A percentile compares a stretch with the other conserved stretches of the same genome.
Evolutionary conservation across 371 early-diverging fungal genomes (phyloP).

Genomic region (Rhizopus sp.): DNA sequence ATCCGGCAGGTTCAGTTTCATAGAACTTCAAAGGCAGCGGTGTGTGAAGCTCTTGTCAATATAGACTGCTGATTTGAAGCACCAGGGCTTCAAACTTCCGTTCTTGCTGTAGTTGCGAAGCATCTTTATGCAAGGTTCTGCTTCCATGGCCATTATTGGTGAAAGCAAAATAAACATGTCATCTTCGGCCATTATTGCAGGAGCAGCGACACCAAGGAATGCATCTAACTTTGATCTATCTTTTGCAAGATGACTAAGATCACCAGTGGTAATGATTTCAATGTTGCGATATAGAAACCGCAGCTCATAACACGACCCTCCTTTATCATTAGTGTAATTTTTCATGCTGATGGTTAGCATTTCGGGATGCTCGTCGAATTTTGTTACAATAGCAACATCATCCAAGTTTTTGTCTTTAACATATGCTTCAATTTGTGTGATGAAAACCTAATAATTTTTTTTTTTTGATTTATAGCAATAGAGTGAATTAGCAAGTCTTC

Average conservation of each 20-base stretch:
- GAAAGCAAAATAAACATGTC: not conserved
- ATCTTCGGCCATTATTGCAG: conserved; percentile 10
- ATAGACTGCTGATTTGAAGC: not conserved
- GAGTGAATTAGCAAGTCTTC: too few relatives aligned
- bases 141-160: not conserved
- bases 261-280: conserved; percentile 3
- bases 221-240: not conserved
- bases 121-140: not conserved
- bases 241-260: not conserved
- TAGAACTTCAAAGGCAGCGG: not conserved
- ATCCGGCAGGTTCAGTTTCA: not conserved
- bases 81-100: not conserved
- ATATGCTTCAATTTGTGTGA: conserved; percentile 6
- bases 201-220: conserved; percentile 4
- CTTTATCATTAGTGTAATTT: not conserved
- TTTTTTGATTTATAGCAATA: not conserved
- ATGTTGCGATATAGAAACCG: not conserved
- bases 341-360: not conserved
- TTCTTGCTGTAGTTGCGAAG: not conserved
- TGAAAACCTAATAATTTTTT: not conserved
- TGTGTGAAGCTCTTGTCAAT: not conserved
- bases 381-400: conserved; percentile 2
- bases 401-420: not conserved
- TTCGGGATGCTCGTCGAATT: not conserved
- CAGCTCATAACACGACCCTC: conserved; percentile 1